Percentiles rank a stretch among this genome's conserved stretches.
Evolutionary conservation across 257 asterid genomes (phyloP).

Genomic region (Paraleonurus japonicus): DNA sequence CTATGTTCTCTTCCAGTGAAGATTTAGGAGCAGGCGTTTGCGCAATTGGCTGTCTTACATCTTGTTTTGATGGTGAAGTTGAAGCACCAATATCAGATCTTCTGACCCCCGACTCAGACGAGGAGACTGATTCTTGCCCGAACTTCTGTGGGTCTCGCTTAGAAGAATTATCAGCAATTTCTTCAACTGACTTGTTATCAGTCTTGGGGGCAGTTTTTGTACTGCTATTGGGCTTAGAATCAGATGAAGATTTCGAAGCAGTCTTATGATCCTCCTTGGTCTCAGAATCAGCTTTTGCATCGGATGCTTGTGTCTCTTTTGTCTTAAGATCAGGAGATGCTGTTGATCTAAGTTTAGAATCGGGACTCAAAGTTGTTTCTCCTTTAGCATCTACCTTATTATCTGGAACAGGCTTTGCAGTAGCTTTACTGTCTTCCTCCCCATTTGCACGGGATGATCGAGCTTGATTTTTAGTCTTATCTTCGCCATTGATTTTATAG

Average conservation of each 20-base stretch:
- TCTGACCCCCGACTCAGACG: constrained; percentile 33
- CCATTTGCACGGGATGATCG: constrained; percentile 49
- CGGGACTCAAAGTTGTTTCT: constrained; percentile 37
- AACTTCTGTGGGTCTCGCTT: constrained; percentile 42
- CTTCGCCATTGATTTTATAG: constrained; percentile 77
- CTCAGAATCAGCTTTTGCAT: constrained; percentile 47
- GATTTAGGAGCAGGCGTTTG: constrained; percentile 51
- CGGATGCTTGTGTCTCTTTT: constrained; percentile 41
- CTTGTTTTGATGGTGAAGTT: constrained; percentile 48
- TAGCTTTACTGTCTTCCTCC: constrained; percentile 59
- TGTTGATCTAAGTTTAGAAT: constrained; percentile 46
- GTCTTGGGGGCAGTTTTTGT: constrained; percentile 38
- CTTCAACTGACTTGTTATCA: constrained; percentile 40
- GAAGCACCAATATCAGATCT: constrained; percentile 35
- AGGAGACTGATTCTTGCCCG: constrained; percentile 34
- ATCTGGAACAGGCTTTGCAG: constrained; percentile 42
- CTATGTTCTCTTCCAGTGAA: constrained; percentile 81
- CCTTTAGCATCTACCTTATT: constrained; percentile 47
- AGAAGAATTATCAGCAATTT: constrained; percentile 33
- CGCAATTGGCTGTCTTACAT: constrained; percentile 33
- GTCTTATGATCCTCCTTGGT: constrained; percentile 41
- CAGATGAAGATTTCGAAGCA: constrained; percentile 36
- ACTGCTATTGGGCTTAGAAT: constrained; percentile 42
- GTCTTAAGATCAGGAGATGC: constrained; percentile 33
- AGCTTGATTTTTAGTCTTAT: constrained; percentile 55